Percentiles rank a stretch among this genome's conserved stretches.
Evolutionary conservation across 306 rosid species (phyloP).

Genomic region (Ziziphus jujuba): DNA sequence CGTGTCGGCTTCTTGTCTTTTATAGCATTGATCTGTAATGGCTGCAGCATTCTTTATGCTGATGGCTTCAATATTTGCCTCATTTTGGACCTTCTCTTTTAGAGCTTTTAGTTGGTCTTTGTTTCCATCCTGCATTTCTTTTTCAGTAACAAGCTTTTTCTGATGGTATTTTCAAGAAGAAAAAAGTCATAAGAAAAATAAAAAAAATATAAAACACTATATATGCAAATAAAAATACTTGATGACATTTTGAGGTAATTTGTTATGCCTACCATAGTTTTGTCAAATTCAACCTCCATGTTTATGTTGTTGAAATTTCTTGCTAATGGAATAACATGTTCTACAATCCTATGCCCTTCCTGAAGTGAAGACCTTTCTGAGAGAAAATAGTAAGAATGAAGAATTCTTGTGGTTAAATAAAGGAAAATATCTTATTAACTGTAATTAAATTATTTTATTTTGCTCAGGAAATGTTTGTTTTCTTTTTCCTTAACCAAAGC

Average conservation of each 20-base stretch:
- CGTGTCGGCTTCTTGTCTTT: constrained; percentile 35
- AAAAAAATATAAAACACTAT: too few relatives aligned
- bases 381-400: constrained; percentile 21
- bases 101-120: constrained; percentile 36
- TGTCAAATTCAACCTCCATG: constrained; percentile 47
- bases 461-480: too few relatives aligned
- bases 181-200: too few relatives aligned
- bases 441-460: too few relatives aligned
- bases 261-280: constrained; percentile 44
- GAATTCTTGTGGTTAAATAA: neutral
- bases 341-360: constrained; percentile 76
- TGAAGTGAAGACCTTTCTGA: constrained; percentile 75
- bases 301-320: constrained; percentile 65
- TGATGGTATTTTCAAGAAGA: too few relatives aligned
- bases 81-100: constrained; percentile 56
- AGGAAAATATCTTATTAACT: neutral
- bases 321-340: constrained; percentile 79
- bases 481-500: too few relatives aligned
- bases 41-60: constrained; percentile 64
- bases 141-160: constrained; percentile 10
- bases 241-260: neutral
- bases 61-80: constrained; percentile 70
- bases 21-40: constrained; percentile 50
- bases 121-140: constrained; percentile 1
- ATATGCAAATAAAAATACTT: neutral